These are phyloP conservation scores for Rubia balearica DNA, from an alignment of 305 asterid genomes.

Conservation along the genomic window DNA sequence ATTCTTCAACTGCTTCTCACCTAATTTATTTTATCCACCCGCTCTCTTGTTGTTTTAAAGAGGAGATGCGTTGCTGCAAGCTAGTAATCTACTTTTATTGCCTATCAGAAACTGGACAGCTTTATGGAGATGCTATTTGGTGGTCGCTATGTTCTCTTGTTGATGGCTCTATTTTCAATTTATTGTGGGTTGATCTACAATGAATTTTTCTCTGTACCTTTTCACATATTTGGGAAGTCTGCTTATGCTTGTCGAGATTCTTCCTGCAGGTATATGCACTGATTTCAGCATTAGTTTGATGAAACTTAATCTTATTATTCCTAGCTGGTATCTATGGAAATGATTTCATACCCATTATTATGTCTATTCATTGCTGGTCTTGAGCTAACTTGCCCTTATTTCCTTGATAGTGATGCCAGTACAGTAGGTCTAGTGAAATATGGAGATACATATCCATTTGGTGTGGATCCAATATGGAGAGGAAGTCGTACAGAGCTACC, in stretches of 20 bases:
- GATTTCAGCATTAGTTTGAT: neutral
- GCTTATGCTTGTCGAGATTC: constrained; percentile 85
- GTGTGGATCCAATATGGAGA: constrained; percentile 98
- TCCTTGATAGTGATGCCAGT: constrained; percentile 58
- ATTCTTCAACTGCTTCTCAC: neutral
- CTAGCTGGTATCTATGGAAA: neutral
- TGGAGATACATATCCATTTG: constrained; percentile 84
- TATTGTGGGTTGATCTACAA: constrained; percentile 97
- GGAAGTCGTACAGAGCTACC: constrained; percentile 98
- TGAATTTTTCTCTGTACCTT: constrained; percentile 95
- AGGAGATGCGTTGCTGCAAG: neutral
- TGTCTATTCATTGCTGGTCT: neutral
- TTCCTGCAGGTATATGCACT: constrained; percentile 74
- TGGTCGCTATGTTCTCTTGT: constrained; percentile 87
- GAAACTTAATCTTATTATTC: neutral
- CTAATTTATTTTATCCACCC: neutral
- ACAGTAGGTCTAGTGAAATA: constrained; percentile 66
- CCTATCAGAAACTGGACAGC: constrained; percentile 93
- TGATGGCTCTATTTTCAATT: constrained; percentile 92
- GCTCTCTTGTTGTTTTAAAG: neutral
- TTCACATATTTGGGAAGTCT: constrained; percentile 90
- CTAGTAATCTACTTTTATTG: constrained; percentile 12
- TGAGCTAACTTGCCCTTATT: constrained; percentile 14
- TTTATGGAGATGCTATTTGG: constrained; percentile 99
- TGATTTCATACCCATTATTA: neutral